Conservation (phyloP, 2,329 filamentous ascomycete species). For the Alternaria panax region DNA sequence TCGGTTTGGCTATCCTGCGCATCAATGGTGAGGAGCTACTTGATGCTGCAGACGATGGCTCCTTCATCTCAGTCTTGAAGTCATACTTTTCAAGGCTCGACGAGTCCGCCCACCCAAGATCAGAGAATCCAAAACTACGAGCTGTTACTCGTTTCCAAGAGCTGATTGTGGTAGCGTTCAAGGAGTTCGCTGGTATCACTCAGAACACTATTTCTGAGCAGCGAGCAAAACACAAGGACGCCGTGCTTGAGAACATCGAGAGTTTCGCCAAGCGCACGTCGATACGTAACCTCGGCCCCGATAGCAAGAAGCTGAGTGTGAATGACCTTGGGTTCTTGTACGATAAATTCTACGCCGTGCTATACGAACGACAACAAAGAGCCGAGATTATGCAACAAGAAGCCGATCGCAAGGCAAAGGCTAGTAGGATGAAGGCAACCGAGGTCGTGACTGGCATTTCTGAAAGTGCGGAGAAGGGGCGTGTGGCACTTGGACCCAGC, state of each 20-base stretch:
- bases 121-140: slow-evolving; percentile 91
- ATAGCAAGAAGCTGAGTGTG: slow-evolving; percentile 86
- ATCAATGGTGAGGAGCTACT: slow-evolving; percentile 97
- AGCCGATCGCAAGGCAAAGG: slow-evolving; percentile 73
- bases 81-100: slow-evolving; percentile 92
- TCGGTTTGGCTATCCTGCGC: slow-evolving; percentile 92
- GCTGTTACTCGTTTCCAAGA: slow-evolving; percentile 97
- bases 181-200: slow-evolving; percentile 95
- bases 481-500: slow-evolving; percentile 87
- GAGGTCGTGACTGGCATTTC: slow-evolving; percentile 59
- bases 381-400: slow-evolving; percentile 72
- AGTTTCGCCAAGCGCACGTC: slow-evolving; percentile 97
- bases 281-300: slow-evolving; percentile 91
- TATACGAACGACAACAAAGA: slow-evolving; percentile 91
- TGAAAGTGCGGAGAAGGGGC: slow-evolving; percentile 74
- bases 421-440: slow-evolving; percentile 63
- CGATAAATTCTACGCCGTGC: slow-evolving; percentile 88
- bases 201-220: slow-evolving; percentile 90
- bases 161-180: slow-evolving; percentile 98
- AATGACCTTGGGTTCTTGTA: slow-evolving; percentile 91
- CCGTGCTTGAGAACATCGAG: slow-evolving; percentile 93
- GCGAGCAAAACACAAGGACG: slow-evolving; percentile 90
- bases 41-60: slow-evolving; percentile 91
- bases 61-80: slow-evolving; percentile 96
- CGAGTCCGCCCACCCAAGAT: slow-evolving; percentile 94